Percentiles rank a stretch among this genome's conserved stretches.
Evolutionary conservation across 306 rosid species (phyloP).

Genomic region (Mucuna pruriens): DNA sequence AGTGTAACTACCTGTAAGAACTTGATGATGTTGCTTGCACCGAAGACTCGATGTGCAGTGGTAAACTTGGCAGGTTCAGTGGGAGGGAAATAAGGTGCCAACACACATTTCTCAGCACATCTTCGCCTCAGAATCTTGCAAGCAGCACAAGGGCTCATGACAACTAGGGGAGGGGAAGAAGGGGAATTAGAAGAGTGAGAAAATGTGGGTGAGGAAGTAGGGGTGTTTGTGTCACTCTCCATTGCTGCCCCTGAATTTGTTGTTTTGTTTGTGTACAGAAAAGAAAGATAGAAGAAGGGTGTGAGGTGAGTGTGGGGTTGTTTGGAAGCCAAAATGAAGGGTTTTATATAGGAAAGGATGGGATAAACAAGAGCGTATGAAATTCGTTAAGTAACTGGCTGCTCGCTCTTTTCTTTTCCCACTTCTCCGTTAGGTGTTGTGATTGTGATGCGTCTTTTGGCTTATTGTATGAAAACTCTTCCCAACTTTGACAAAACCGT

Average conservation of each 20-base stretch:
- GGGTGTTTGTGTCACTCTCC: conserved; percentile 54
- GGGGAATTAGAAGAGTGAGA: conserved; percentile 45
- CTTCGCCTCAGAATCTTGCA: conserved; percentile 85
- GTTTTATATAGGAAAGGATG: conserved; percentile 42
- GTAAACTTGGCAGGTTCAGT: conserved; percentile 90
- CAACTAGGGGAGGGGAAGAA: conserved; percentile 46
- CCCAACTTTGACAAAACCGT: conserved; percentile 41
- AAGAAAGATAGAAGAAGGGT: background rate
- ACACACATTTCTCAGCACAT: conserved; percentile 84
- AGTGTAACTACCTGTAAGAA: conserved; percentile 71
- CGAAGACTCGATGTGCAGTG: conserved; percentile 88
- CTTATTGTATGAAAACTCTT: conserved; percentile 49
- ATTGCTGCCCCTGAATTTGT: conserved; percentile 25
- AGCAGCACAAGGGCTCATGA: conserved; percentile 90
- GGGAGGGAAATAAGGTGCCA: conserved; percentile 97
- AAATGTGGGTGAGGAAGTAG: conserved; percentile 33
- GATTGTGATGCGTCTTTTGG: conserved; percentile 41
- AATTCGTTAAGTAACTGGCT: conserved; percentile 38
- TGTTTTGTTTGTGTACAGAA: conserved; percentile 8
- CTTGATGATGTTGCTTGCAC: conserved; percentile 96
- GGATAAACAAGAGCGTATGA: conserved; percentile 5
- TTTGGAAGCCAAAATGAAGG: conserved; percentile 27
- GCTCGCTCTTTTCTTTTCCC: conserved; percentile 40
- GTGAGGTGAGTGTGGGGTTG: conserved; percentile 42
- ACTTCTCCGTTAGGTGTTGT: conserved; percentile 52